Evolutionary conservation across 192 early-diverging fungal species (phyloP).

Genomic region (Obelidium mucronatum): DNA sequence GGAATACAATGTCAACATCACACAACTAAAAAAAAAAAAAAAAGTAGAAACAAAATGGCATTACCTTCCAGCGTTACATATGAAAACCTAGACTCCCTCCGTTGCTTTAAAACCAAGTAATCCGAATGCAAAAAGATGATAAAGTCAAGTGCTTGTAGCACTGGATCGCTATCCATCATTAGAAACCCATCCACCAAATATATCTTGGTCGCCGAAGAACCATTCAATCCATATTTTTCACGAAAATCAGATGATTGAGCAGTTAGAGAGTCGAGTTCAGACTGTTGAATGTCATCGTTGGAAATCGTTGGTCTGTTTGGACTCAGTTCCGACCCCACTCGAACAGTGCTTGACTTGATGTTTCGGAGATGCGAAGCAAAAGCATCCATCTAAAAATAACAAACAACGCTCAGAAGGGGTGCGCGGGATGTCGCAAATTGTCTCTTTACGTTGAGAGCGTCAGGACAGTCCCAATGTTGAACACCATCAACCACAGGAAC

Average conservation of each 20-base stretch:
- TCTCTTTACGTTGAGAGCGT: slow-evolving; percentile 32
- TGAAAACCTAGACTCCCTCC: slow-evolving; percentile 68
- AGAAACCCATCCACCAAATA: slow-evolving; percentile 84
- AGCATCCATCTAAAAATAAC: slow-evolving; percentile 11
- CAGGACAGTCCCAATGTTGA: slow-evolving; percentile 38
- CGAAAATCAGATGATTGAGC: not conserved
- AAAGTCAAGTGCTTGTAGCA: slow-evolving; percentile 54
- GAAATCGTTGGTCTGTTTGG: slow-evolving; percentile 23
- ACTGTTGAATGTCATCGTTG: slow-evolving; percentile 4
- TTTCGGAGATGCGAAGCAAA: slow-evolving; percentile 4
- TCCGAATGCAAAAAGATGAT: slow-evolving; percentile 67
- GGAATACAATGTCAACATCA: too few species aligned
- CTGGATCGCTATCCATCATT: slow-evolving; percentile 63
- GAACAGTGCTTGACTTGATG: not conserved
- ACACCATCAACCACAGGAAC: slow-evolving; percentile 32
- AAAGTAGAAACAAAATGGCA: not conserved
- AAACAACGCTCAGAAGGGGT: too few species aligned
- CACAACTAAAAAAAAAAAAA: not conserved
- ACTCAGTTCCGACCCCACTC: not conserved
- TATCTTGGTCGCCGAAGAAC: not conserved
- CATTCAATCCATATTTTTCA: not conserved
- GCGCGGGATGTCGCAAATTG: not conserved
- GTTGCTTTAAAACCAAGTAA: slow-evolving; percentile 65
- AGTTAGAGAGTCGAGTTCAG: not conserved
- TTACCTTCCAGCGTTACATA: slow-evolving; percentile 83